Evolutionary conservation across 108 stramenopile genomes (phyloP).

Genomic region (Nitzschia palea): DNA sequence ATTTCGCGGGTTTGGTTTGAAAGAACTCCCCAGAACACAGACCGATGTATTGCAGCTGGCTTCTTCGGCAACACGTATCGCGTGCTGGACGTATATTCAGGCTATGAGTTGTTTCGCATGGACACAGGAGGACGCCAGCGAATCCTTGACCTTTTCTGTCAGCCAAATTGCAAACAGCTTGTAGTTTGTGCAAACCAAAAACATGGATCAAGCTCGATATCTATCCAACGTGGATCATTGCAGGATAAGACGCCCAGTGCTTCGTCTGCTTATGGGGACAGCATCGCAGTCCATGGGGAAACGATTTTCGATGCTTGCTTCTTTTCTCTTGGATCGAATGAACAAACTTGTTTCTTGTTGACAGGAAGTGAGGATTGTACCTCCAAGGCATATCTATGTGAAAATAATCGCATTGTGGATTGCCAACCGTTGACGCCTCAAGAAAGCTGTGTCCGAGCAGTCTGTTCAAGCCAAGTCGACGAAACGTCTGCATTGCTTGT

Average conservation of each 20-base stretch:
- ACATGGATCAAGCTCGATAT: conserved; percentile 37
- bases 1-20: not conserved
- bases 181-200: conserved; percentile 43
- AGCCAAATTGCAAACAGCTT: not conserved
- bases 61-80: conserved; percentile 70
- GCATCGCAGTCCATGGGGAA: conserved; percentile 57
- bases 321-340: conserved; percentile 26
- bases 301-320: conserved; percentile 61
- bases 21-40: not conserved
- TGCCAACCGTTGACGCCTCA: conserved; percentile 57
- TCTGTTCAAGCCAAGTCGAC: conserved; percentile 42
- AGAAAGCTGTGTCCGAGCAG: conserved; percentile 73
- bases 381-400: conserved; percentile 46
- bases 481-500: conserved; percentile 45
- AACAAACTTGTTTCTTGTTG: conserved; percentile 29
- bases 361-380: conserved; percentile 75
- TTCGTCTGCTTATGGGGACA: conserved; percentile 8
- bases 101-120: conserved; percentile 59
- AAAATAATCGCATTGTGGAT: conserved; percentile 33
- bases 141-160: conserved; percentile 25
- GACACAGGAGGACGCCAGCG: conserved; percentile 74
- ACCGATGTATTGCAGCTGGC: conserved; percentile 49
- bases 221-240: conserved; percentile 15
- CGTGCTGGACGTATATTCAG: conserved; percentile 47
- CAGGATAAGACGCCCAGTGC: not conserved